These are phyloP conservation scores for Nicotiana undulata DNA, from an alignment of 257 asterid species.

Conservation along the genomic window DNA sequence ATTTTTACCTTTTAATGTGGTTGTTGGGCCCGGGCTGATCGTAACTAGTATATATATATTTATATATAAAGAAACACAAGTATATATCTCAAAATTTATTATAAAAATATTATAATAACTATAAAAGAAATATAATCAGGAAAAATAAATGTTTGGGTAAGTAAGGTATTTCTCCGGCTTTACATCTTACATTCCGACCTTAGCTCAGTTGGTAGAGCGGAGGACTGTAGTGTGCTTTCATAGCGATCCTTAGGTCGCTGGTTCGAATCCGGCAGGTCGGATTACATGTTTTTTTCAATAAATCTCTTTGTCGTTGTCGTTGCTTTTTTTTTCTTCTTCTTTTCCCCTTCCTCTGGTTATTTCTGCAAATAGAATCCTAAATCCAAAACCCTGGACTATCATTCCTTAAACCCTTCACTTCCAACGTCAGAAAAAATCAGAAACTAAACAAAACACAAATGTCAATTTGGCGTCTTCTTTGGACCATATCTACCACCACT, in stretches of 20 bases:
- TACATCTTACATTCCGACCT: constrained; percentile 6
- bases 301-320: too few relatives aligned
- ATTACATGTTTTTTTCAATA: not conserved
- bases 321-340: too few relatives aligned
- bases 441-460: constrained; percentile 14
- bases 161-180: too few relatives aligned
- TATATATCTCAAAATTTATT: too few relatives aligned
- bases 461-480: constrained; percentile 34
- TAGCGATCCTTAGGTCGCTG: constrained; percentile 23
- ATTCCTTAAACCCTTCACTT: not conserved
- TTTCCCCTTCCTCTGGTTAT: not conserved
- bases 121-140: too few relatives aligned
- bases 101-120: too few relatives aligned
- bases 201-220: constrained; percentile 34
- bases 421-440: not conserved
- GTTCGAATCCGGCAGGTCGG: constrained; percentile 38
- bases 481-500: not conserved
- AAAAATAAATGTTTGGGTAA: too few relatives aligned
- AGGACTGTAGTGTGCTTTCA: constrained; percentile 14
- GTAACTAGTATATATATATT: too few relatives aligned
- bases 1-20: too few relatives aligned
- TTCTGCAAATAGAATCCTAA: not conserved
- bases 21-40: too few relatives aligned
- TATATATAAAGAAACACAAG: too few relatives aligned
- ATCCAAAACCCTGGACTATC: not conserved